phyloP scores from a whole-genome alignment of 2,329 filamentous ascomycete species.

The Botrytis tulipae region DNA sequence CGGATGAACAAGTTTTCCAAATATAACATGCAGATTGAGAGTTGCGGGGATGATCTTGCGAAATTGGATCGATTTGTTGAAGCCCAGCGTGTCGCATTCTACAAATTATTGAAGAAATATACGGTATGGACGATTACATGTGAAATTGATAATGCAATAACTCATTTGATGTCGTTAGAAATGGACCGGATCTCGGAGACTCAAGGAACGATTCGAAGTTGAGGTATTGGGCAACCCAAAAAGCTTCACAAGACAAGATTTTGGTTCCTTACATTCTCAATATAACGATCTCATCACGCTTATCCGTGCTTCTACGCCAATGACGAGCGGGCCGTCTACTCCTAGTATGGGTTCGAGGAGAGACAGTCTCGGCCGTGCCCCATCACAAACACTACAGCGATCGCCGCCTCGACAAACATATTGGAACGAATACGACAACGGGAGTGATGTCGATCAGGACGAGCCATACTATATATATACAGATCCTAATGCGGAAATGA shows the following conservation, averaged over 20 bases:
- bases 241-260: conserved; percentile 69
- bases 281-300: conserved; percentile 51
- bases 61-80: conserved; percentile 69
- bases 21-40: conserved; percentile 39
- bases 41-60: conserved; percentile 69
- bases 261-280: conserved; percentile 51
- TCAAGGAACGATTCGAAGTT: conserved; percentile 65
- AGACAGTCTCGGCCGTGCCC: conserved; percentile 24
- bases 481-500: conserved; percentile 59
- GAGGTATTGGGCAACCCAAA: conserved; percentile 64
- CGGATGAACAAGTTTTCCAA: conserved; percentile 34
- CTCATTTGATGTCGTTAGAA: conserved; percentile 50
- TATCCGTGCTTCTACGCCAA: conserved; percentile 45
- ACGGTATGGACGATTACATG: conserved; percentile 45
- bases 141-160: background rate
- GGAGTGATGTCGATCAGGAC: conserved; percentile 60
- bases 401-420: conserved; percentile 45
- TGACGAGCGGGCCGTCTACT: conserved; percentile 30
- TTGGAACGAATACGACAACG: conserved; percentile 87
- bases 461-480: conserved; percentile 72
- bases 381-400: conserved; percentile 4
- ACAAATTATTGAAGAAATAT: conserved; percentile 85
- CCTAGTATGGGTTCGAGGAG: conserved; percentile 27
- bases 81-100: conserved; percentile 73
- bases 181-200: conserved; percentile 72